Percentiles rank a stretch among this genome's conserved stretches.
Evolutionary conservation across 1,284 basidiomycete species (phyloP).

Genomic region (Calocybe gambosa): DNA sequence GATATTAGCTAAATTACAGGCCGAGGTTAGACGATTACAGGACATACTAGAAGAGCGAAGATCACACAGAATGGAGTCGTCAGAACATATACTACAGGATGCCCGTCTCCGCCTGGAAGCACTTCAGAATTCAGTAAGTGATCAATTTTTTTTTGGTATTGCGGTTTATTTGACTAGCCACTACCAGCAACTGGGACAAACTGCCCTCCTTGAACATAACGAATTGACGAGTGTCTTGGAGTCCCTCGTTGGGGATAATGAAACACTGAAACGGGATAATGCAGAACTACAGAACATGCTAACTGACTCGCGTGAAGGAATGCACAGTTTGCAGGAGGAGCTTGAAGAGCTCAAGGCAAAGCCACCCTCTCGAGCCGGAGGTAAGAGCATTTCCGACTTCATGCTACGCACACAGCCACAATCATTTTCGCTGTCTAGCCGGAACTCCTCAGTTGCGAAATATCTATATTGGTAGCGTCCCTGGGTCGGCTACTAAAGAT

Average conservation of each 20-base stretch:
- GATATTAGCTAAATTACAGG: slow-evolving; percentile 62
- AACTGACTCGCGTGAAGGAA: slow-evolving; percentile 71
- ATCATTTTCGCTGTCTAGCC: slow-evolving; percentile 15
- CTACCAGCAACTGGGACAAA: slow-evolving; percentile 37
- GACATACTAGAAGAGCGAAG: slow-evolving; percentile 63
- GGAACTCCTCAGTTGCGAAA: slow-evolving; percentile 35
- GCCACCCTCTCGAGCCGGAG: slow-evolving; percentile 32
- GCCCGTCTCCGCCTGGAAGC: slow-evolving; percentile 63
- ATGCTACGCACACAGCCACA: neutral
- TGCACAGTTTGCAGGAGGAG: slow-evolving; percentile 64
- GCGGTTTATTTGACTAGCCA: neutral
- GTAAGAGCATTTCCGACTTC: slow-evolving; percentile 22
- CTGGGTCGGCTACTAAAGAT: slow-evolving; percentile 33
- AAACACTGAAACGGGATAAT: slow-evolving; percentile 75
- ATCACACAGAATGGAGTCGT: slow-evolving; percentile 62
- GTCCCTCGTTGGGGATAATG: slow-evolving; percentile 78
- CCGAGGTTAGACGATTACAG: slow-evolving; percentile 58
- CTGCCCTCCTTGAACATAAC: slow-evolving; percentile 39
- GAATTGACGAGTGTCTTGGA: slow-evolving; percentile 70
- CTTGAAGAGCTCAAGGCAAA: slow-evolving; percentile 62
- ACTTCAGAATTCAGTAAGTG: slow-evolving; percentile 52
- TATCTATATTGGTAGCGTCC: slow-evolving; percentile 35
- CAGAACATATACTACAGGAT: slow-evolving; percentile 67
- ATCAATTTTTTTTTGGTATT: neutral
- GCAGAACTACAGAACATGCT: slow-evolving; percentile 72